These are phyloP conservation scores for Calonectria pteridis DNA, from an alignment of 2,329 filamentous ascomycete species.

Conservation along the genomic window DNA sequence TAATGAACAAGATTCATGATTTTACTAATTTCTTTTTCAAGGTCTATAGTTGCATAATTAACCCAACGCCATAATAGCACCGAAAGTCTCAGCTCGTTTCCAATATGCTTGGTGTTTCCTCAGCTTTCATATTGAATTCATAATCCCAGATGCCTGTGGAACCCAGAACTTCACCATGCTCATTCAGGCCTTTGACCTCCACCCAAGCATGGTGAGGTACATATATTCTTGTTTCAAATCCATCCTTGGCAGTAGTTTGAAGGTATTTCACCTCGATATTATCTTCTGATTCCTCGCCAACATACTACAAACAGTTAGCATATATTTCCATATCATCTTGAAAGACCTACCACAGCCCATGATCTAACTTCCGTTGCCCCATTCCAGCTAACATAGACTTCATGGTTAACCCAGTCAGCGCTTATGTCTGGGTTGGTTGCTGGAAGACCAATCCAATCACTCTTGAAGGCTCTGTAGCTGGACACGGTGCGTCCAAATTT, in stretches of 20 bases:
- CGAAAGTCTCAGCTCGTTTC: background rate
- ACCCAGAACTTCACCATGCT: slow-evolving; percentile 5
- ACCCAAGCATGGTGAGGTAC: slow-evolving; percentile 5
- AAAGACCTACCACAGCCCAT: slow-evolving; percentile 21
- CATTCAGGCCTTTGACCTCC: slow-evolving; percentile 1
- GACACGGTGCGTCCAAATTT: slow-evolving; percentile 17
- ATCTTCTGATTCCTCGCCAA: background rate
- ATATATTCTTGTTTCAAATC: slow-evolving; percentile 16
- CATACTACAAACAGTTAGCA: slow-evolving; percentile 13
- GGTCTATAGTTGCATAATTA: background rate
- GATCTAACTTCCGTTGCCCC: slow-evolving; percentile 24
- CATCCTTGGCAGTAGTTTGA: slow-evolving; percentile 7
- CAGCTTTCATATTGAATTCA: background rate
- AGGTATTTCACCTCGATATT: background rate
- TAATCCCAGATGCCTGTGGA: slow-evolving; percentile 19
- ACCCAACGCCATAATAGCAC: background rate
- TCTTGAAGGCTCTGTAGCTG: slow-evolving; percentile 19
- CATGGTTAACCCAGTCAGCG: background rate
- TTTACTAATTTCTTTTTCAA: background rate
- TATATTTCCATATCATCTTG: background rate
- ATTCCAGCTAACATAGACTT: slow-evolving; percentile 22
- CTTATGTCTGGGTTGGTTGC: slow-evolving; percentile 12
- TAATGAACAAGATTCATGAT: background rate
- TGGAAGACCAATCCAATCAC: slow-evolving; percentile 16
- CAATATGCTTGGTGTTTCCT: background rate